Evolutionary conservation across 768 basidiomycete genomes (phyloP).

Genomic region (Trametes sanguinea): DNA sequence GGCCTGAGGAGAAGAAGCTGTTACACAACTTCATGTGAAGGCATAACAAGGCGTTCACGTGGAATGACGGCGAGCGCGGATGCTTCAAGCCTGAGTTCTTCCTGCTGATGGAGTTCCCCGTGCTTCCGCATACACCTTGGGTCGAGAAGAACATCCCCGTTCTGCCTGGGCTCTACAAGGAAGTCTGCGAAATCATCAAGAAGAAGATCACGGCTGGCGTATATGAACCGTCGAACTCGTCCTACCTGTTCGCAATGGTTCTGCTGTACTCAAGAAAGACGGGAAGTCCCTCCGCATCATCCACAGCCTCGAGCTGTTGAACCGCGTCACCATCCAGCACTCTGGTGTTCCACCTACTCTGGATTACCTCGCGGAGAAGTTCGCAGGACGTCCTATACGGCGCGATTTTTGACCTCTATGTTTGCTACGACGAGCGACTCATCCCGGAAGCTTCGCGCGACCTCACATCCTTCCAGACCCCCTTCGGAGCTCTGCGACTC

Average conservation of each 20-base stretch:
- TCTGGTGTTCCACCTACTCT: no score
- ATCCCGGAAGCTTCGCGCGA: constrained; percentile 37
- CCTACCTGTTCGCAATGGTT: constrained; percentile 31
- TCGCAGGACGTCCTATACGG: constrained; percentile 25
- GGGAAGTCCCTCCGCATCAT: constrained; percentile 25
- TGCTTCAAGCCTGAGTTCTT: no score
- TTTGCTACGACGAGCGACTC: constrained; percentile 39
- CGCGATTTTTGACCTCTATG: constrained; percentile 28
- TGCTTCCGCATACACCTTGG: no score
- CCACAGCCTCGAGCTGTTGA: constrained; percentile 29
- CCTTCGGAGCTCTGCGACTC: constrained; percentile 33
- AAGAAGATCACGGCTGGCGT: constrained; percentile 41
- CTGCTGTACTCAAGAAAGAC: constrained; percentile 27
- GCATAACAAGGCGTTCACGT: no score
- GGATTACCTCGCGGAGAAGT: neutral
- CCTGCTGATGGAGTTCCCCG: no score
- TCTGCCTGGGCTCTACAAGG: constrained; percentile 5
- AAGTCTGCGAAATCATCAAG: constrained; percentile 28
- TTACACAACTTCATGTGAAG: constrained; percentile 36
- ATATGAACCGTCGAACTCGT: constrained; percentile 27
- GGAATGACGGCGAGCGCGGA: no score
- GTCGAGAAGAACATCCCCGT: no score
- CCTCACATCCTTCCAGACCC: constrained; percentile 45
- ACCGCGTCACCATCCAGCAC: neutral
- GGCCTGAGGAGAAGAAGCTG: constrained; percentile 34